Evolutionary conservation across 371 early-diverging fungal species (phyloP).

Genomic region (Catenaria anguillulae): DNA sequence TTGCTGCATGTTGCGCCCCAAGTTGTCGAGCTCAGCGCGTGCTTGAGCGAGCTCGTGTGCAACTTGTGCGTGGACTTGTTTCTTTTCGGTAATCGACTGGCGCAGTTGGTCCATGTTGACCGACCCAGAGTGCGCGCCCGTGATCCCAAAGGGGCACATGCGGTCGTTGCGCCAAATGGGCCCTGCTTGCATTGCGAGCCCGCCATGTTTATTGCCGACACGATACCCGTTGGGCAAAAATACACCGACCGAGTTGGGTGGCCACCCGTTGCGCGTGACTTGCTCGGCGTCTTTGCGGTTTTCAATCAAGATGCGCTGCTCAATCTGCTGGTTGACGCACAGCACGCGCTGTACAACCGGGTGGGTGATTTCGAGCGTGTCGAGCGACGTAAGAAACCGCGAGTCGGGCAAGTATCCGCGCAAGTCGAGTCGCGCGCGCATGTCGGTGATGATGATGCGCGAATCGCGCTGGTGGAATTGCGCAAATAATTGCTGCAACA

Average conservation of each 20-base stretch:
- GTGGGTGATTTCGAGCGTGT: constrained; percentile 49
- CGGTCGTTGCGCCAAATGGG: neutral
- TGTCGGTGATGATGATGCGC: neutral
- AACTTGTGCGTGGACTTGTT: no score
- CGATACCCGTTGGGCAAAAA: constrained; percentile 44
- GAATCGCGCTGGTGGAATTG: neutral
- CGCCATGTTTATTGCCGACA: constrained; percentile 46
- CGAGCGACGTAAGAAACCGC: constrained; percentile 45
- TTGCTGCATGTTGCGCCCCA: no score
- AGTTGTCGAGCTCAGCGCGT: no score
- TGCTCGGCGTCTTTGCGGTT: constrained; percentile 54
- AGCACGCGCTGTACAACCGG: constrained; percentile 61
- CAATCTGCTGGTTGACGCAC: constrained; percentile 55
- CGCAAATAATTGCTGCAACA: constrained; percentile 22
- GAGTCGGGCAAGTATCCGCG: constrained; percentile 37
- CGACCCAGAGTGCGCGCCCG: no score
- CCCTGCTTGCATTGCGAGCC: constrained; percentile 3
- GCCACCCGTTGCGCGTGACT: constrained; percentile 42
- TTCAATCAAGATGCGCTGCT: constrained; percentile 57
- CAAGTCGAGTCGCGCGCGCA: neutral
- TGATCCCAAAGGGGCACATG: neutral
- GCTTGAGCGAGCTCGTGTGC: no score
- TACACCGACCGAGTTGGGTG: constrained; percentile 52
- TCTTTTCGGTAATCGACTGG: no score
- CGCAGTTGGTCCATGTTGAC: no score